Base-by-base conservation (phyloP, 352 stramenopile species). In the Pythium volutum region DNA sequence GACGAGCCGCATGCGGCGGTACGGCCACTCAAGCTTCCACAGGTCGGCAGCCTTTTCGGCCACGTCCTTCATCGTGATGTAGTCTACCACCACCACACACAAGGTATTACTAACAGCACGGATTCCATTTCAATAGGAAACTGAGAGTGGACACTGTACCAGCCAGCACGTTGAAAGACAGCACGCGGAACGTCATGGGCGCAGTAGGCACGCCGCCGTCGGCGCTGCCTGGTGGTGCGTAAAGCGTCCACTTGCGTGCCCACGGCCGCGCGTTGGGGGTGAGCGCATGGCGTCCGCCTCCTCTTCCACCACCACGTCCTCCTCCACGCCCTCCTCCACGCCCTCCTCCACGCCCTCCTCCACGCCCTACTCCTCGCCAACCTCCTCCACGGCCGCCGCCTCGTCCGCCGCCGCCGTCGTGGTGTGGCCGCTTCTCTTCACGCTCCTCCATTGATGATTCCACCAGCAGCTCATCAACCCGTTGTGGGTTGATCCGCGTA, bases 131-230 rank as follows among this genome's bases (percentile, higher is more conserved):
- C 31, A 36, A 15, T 4, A 41, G n/a, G n/a, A n/a, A n/a, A n/a
- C n/a, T n/a, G 16, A 18, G 12, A 31, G 23, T 7, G 9, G 22
- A 18, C 8, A 57, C 8, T 26, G 2, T 48, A 87, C 77, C 80
- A 43, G 81, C 78, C 10, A 90, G 62, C n/a, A 87, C 80, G 50
- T 90, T 90, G 70, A 87, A 88, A 20, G 76, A 90, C 52, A 84
- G 55, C 23, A 90, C 73, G 54, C 81, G 81, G 59, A 90, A 88
- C 46, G 76, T 81, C 34, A 64, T 48, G 26, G 71, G 59, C 26
- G 60, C 47, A 6, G 71, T 64, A 11, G 59, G 59, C 27, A 52
- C 59, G 26, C 34, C 58, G 38, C 53, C 57, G n/a, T 67, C 53
- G 6, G 62, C 58, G 34, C 67, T 69, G 14, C 29, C 34, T 1